Base-by-base conservation (phyloP, 78 protist genomes). In the Protostelium mycophagum region DNA sequence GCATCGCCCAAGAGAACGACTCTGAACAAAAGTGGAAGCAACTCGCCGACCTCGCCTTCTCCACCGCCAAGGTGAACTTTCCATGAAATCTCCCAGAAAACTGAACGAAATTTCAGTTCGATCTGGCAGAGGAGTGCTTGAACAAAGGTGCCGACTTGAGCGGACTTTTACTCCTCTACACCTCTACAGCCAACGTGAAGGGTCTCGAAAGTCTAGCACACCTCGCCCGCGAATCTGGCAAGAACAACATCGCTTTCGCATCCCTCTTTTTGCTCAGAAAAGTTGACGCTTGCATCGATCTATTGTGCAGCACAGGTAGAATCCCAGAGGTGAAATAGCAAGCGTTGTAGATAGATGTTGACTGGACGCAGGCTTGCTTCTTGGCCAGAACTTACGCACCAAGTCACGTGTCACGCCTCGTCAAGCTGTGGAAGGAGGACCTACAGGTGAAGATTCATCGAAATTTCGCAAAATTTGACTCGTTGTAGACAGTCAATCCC, bases 311-410 rank as follows among this genome's bases (percentile, higher is more conserved):
- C 25, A 91, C 95, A 1, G 92, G 93, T 35, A 94, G 97, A 34
- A 23, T 91, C 37, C 90, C 99, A 35, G 98, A 97, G n/a, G n/a
- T n/a, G n/a, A n/a, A n/a, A n/a, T n/a, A n/a, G n/a, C n/a, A n/a
- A n/a, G n/a, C n/a, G n/a, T n/a, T n/a, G n/a, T n/a, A n/a, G n/a
- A n/a, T n/a, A n/a, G n/a, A n/a, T n/a, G n/a, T n/a, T n/a, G n/a
- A n/a, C n/a, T n/a, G n/a, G n/a, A n/a, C n/a, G n/a, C n/a, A n/a
- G 83, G 99, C 99, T 0, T 96, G 97, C 35, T 95, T 98, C 93
- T 91, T 97, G 85, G 96, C 99, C 1, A 95, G 98, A 83, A 97
- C 99, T 16, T 98, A 98, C 87, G 1, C 38, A 1, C 97, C 96
- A 39, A 88, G 92, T 0, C 39, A 83, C 35, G 38, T 93, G 1